Base-by-base conservation (phyloP, 257 asterid species). In the Anisodus acutangulus region DNA sequence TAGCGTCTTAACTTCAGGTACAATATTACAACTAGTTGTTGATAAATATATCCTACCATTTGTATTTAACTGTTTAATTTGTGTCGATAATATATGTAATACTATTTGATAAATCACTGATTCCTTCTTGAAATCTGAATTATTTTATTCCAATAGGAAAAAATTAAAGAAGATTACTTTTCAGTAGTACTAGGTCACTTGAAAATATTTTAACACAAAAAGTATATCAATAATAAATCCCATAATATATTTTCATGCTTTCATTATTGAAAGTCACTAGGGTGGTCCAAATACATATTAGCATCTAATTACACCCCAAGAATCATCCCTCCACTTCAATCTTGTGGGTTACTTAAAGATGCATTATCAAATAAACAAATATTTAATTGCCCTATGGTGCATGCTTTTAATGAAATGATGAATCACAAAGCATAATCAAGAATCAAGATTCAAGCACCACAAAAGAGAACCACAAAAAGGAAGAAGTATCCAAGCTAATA, bases 381-480 rank as follows among this genome's bases (percentile, higher is more conserved):
- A 76, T 8, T 41, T 51, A 8, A 13, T 12, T 31, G 0, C 26
- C 41, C 82, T 31, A 53, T 51, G 49, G 49, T 78, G 6, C 43
- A 53, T 76, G 8, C 15, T 53, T 66, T 31, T 26, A 53, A 78
- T 26, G 26, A 76, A 26, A 49, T 49, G 49, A 78, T 78, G 31
- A 78, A 78, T 78, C 82, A 78, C 82, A 53, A 53, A 78, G 82
- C 82, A 78, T 26, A 22, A 78, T 78, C 82, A 53, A 78, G 63
- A 76, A 22, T 76, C 45, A 37, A 51, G 15, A 49, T 76, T 76
- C 64, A 51, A 26, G 26, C 63, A 76, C 22, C 47, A 51, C 4
- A 70, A 17, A 71, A 49, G 35, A 31, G 1, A 31, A 31, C 35
- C 35, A 1, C 35, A 31, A 31, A 31, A 31, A 31, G 35, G 35